Evolutionary conservation across 441 rosid genomes (phyloP), one percentile per base, ranked within the genome.

Genomic region (Euphorbia neoarborescens): DNA sequence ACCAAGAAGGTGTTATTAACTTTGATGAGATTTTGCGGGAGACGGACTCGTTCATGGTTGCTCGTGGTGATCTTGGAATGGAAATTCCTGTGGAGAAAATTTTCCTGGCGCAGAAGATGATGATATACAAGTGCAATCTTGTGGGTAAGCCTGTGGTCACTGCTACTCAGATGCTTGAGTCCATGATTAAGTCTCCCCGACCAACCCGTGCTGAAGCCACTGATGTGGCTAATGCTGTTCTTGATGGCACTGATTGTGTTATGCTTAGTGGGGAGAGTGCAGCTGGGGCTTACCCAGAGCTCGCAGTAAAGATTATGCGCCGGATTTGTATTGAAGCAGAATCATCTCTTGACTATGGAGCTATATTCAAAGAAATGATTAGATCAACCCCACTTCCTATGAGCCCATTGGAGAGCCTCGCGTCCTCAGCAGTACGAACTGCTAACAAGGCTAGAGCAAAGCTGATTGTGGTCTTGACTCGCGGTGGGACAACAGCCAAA

Each of bases 171-270:
- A 94, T 94, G 98, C 81, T 94, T 72, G 98, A 94, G 76, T 94
- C 97, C 59, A 94, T 94, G 98, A 94, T 91, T 79, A 94, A 94
- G 75, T 90, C 97, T 42, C 98, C 98, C 2, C 82, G 97, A 19
- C 98, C 98, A 61, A 94, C 97, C 30, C 84, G 98, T 80, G 98
- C 98, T 0, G 98, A 91, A 81, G 98, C 97, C 40, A 93, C 98
- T 4, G 98, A 93, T 72, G 98, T 93, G 44, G 98, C 98, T 66
- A 93, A 93, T 44, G 98, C 97, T 1, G 98, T 93, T 76, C 94
- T 93, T 17, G 96, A 93, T n/a, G 97, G 98, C 48, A 80, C 91
- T 9, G 98, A 87, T 76, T 93, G 98, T 73, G 98, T 93, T 70
- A 93, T 93, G 98, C 86, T 93, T 12, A 91, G 98, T 66, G 98